Evolutionary conservation across 2,329 filamentous ascomycete species (phyloP).

Genomic region (Diaporthe sp.): DNA sequence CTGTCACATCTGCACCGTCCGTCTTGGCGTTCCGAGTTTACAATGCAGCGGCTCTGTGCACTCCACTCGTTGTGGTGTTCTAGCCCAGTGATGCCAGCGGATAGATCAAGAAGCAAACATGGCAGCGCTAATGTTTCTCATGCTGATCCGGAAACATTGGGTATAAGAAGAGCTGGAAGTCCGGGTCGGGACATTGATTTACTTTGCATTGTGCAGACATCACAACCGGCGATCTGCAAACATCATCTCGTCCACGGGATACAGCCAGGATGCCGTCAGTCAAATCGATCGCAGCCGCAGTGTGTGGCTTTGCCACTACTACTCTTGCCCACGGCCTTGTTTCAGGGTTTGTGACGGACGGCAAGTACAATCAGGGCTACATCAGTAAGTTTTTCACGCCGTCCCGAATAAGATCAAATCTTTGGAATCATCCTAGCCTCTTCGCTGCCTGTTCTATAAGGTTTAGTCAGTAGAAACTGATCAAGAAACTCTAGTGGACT

Average conservation of each 20-base stretch:
- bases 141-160: not conserved
- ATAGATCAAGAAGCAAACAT: not conserved
- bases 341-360: slow-evolving; percentile 61
- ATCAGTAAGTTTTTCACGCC: not conserved
- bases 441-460: not conserved
- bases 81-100: too few species aligned
- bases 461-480: not conserved
- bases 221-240: slow-evolving; percentile 6
- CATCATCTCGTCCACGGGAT: not conserved
- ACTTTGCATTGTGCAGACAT: slow-evolving; percentile 1
- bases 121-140: not conserved
- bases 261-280: slow-evolving; percentile 24
- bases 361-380: slow-evolving; percentile 47
- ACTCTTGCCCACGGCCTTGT: slow-evolving; percentile 58
- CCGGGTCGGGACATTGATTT: not conserved
- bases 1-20: slow-evolving; percentile 11
- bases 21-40: slow-evolving; percentile 29
- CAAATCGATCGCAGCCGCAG: slow-evolving; percentile 16
- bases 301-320: slow-evolving; percentile 43
- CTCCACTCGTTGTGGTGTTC: not conserved
- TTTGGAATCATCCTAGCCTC: not conserved
- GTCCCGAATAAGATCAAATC: not conserved
- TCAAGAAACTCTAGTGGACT: not conserved
- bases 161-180: slow-evolving; percentile 14
- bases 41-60: slow-evolving; percentile 6